Evolutionary conservation across 306 rosid genomes (phyloP), one percentile per base, ranked within the genome.

Genomic region (Acacia crassicarpa): DNA sequence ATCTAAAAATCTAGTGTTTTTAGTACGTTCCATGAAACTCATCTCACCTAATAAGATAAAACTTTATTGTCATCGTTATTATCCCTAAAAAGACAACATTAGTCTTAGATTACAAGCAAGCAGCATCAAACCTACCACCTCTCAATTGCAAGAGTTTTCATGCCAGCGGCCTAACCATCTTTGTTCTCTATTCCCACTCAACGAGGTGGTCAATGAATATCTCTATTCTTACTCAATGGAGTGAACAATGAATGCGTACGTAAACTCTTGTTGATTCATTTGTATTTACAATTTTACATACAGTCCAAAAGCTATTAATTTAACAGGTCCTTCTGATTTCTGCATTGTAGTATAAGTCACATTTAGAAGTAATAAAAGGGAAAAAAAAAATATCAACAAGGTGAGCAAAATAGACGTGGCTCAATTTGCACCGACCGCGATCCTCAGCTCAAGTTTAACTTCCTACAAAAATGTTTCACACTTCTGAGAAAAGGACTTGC

Each of bases 401-500:
- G 30, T 46, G 16, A 46, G 13, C 38, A 74, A 49, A 23, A 38
- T 40, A 79, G 25, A 8, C 2, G 74, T n/a, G 40, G 7, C 78
- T 75, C 68, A 71, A 76, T 76, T 51, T 80, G 77, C 84, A 72
- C 44, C 56, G 56, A 49, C 1, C 13, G n/a, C 20, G 8, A 49
- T 58, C 10, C 30, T 56, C 9, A 70, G 46, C 7, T 67, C 67
- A 12, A 33, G 6, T 67, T 6, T 49, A 66, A 66, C 44, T 6
- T 30, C 45, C 71, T 15, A 8, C 17, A 16, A 66, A 32, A 16
- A 13, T 16, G 67, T 61, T 25, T 25, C 17, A 27, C 38, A 25
- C 17, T 27, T 43, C 53, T n/a, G 76, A 82, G 25, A 54, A 75
- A 75, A 44, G 53, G 45, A 44, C 61, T 61, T 17, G 22, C 25